phyloP scores from a whole-genome alignment of 345 rosid species.

The Brassica juncea region DNA sequence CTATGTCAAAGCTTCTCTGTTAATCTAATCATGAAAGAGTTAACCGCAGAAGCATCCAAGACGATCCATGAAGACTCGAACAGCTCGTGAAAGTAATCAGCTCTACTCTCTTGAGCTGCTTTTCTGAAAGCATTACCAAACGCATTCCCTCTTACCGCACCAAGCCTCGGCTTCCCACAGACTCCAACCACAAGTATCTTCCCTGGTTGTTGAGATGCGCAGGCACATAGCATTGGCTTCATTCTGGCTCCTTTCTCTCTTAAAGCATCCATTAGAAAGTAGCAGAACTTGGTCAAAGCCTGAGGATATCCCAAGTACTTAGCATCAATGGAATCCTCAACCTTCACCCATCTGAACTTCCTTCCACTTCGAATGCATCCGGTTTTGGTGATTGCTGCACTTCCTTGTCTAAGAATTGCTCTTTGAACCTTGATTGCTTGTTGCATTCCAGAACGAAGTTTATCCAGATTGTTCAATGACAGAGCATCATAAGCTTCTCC shows the following conservation, averaged over 20 bases:
- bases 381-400: conserved; percentile 74
- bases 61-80: conserved; percentile 96
- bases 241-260: conserved; percentile 85
- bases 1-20: conserved; percentile 68
- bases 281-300: conserved; percentile 93
- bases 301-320: conserved; percentile 85
- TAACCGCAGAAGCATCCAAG: conserved; percentile 66
- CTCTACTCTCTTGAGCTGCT: conserved; percentile 77
- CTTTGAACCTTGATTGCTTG: conserved; percentile 88
- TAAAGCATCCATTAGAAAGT: conserved; percentile 93
- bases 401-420: conserved; percentile 89
- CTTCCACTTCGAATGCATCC: conserved; percentile 84
- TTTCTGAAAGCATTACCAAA: conserved; percentile 83
- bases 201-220: conserved; percentile 56
- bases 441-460: conserved; percentile 78
- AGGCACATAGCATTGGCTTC: conserved; percentile 89
- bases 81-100: conserved; percentile 86
- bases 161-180: conserved; percentile 81
- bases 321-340: conserved; percentile 75
- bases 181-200: conserved; percentile 86
- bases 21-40: conserved; percentile 77
- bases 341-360: conserved; percentile 94
- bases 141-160: conserved; percentile 84
- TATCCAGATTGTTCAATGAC: conserved; percentile 72
- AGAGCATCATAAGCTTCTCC: conserved; percentile 87